Conservation (phyloP, 2,329 filamentous ascomycete species). For the Venturia pyrina region DNA sequence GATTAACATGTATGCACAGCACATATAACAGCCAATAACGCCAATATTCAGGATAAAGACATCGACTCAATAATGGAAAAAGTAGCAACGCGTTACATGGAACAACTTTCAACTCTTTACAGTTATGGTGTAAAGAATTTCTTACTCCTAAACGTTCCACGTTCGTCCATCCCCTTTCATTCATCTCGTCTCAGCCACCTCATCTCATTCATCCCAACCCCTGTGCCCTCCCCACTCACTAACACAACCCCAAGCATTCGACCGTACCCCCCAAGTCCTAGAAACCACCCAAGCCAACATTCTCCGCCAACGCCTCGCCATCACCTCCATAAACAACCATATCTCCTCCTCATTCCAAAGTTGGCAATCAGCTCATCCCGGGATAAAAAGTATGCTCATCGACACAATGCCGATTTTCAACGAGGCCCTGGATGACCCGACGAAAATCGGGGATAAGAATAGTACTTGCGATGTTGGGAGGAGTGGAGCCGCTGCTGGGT, state of each 20-base stretch:
- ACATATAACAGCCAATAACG: not conserved
- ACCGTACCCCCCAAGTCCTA: not conserved
- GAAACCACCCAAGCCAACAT: not conserved
- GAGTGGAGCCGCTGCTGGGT: not conserved
- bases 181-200: too few species aligned
- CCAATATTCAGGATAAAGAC: not conserved
- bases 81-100: not conserved
- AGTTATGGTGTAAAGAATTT: not conserved
- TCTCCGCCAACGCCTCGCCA: not conserved
- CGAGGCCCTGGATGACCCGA: not conserved
- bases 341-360: not conserved
- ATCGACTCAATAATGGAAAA: not conserved
- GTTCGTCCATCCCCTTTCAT: not conserved
- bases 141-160: not conserved
- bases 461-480: not conserved
- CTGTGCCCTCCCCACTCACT: not conserved
- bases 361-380: not conserved
- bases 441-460: slow-evolving; percentile 3
- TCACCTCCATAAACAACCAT: not conserved
- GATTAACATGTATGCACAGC: not conserved
- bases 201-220: not conserved
- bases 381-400: not conserved
- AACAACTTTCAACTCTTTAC: not conserved
- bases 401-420: not conserved
- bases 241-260: not conserved